Base-by-base conservation (phyloP, 768 basidiomycete genomes). In the Psilocybe sp. region DNA sequence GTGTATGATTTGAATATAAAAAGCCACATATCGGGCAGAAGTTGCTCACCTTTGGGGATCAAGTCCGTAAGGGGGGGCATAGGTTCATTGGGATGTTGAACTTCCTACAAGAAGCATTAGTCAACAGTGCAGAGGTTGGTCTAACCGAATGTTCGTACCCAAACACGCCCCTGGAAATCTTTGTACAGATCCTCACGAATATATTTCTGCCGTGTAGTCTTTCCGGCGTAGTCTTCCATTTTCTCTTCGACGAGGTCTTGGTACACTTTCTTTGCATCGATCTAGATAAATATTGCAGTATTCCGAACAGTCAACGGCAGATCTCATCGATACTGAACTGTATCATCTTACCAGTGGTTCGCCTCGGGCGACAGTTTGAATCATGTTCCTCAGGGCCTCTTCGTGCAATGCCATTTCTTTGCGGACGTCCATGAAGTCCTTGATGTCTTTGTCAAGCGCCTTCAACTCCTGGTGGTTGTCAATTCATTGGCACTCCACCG, bases 201-300 rank as follows among this genome's bases (percentile, higher is more conserved):
- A 61, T 92, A 94, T 62, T 86, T 92, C 65, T 94, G 89, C 8
- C 92, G 80, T 6, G 82, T 71, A 0, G 91, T 92, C 68, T 81
- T 82, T 23, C 61, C 61, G 1, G 69, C 56, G 63, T 89, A 88
- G 23, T 69, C 71, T 5, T 76, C 68, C 38, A 76, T 60, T 36
- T 63, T 65, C 13, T 62, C 64, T 42, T 74, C 62, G 0, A 82
- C 71, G n/a, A 65, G 75, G 18, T 57, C 57, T 42, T 78, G 64
- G 58, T 90, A 94, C 23, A 56, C 61, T 8, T 75, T 70, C 6
- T 79, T 61, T 7, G 77, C 71, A 52, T 84, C 67, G 40, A 69
- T 70, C 89, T 90, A 37, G 13, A 4, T 46, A 16, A 36, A 28
- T 28, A 28, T 28, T 28, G 23, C 7, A 28, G 7, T 28, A 7